A percentile compares a stretch with the other conserved stretches of the same genome.
These are phyloP conservation scores for Nasturtium officinale DNA, from an alignment of 345 rosid genomes.

Conservation along the genomic window DNA sequence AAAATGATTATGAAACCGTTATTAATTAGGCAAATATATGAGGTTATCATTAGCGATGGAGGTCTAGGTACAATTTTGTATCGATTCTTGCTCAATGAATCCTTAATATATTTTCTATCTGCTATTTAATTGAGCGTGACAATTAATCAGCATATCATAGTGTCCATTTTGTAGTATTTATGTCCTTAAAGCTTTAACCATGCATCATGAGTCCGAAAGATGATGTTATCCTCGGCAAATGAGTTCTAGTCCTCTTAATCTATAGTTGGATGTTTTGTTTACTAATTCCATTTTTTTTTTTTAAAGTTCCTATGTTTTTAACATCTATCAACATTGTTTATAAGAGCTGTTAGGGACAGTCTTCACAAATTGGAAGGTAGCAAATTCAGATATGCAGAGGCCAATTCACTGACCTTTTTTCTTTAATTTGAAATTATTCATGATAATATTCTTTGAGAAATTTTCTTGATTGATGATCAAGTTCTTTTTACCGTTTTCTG, in stretches of 20 bases:
- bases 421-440: slow-evolving; percentile 25
- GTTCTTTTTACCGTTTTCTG: not conserved
- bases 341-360: not conserved
- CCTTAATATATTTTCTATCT: no score
- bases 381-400: not conserved
- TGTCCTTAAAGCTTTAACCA: not conserved
- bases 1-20: no score
- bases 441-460: slow-evolving; percentile 1
- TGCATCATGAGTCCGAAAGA: not conserved
- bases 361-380: not conserved
- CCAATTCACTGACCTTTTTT: not conserved
- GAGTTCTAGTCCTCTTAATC: no score
- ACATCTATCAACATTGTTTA: no score
- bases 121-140: not conserved
- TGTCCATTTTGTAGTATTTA: not conserved
- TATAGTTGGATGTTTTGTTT: no score
- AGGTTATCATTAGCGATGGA: no score
- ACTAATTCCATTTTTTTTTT: no score
- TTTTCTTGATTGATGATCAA: slow-evolving; percentile 18
- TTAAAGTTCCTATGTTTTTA: no score
- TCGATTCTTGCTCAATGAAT: no score
- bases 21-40: no score
- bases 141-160: not conserved
- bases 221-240: no score
- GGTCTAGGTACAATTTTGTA: no score